Evolutionary conservation across 345 rosid genomes (phyloP).

Genomic region (Salix caprea): DNA sequence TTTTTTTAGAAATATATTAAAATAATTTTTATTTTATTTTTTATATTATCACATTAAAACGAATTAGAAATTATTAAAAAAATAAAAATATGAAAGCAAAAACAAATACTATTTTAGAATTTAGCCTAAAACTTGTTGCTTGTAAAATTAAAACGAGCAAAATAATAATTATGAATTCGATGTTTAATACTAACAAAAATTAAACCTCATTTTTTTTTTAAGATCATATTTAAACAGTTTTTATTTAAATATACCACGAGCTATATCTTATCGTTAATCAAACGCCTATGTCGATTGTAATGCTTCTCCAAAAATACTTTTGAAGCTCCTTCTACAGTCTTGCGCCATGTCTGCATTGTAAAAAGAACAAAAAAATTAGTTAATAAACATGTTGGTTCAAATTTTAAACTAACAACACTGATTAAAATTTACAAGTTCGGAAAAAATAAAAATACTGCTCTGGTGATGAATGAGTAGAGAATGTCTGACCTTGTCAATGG

Average conservation of each 20-base stretch:
- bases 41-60: too few relatives aligned
- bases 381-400: not conserved
- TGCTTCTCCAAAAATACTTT: slow-evolving; percentile 71
- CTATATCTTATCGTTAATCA: slow-evolving; percentile 56
- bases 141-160: not conserved
- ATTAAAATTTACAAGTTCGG: not conserved
- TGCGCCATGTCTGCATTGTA: slow-evolving; percentile 75
- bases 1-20: too few relatives aligned
- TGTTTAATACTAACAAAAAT: not conserved
- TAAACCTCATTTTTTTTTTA: not conserved
- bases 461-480: not conserved
- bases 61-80: too few relatives aligned
- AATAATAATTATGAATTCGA: not conserved
- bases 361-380: too few relatives aligned
- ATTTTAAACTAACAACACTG: too few relatives aligned
- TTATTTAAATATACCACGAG: not conserved
- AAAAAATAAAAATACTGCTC: not conserved
- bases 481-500: slow-evolving; percentile 52
- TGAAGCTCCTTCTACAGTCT: slow-evolving; percentile 79
- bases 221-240: not conserved
- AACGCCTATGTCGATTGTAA: slow-evolving; percentile 68
- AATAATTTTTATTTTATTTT: too few relatives aligned
- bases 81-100: too few relatives aligned
- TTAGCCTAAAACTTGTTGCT: too few relatives aligned
- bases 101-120: not conserved